Percentiles rank a stretch among this genome's conserved stretches.
These are phyloP conservation scores for Leucaena leucocephala DNA, from an alignment of 306 rosid genomes.

Conservation along the genomic window DNA sequence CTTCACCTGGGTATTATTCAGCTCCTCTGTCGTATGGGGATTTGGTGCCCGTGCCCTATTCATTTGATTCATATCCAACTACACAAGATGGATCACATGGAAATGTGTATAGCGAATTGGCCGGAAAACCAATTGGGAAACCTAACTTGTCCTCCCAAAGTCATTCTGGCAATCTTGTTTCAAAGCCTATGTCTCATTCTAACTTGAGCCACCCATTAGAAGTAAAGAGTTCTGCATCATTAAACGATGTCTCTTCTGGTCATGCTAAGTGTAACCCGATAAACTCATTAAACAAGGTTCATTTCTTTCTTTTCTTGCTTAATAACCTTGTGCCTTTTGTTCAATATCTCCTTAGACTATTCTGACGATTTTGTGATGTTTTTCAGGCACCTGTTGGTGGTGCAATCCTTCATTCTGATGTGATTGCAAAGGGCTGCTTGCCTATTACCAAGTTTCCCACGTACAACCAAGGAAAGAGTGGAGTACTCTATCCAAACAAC, in stretches of 20 bases:
- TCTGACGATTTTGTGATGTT: conserved; percentile 35
- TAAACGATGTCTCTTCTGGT: conserved; percentile 54
- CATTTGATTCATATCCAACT: conserved; percentile 55
- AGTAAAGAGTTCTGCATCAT: conserved; percentile 38
- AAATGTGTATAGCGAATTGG: conserved; percentile 44
- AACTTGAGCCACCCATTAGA: conserved; percentile 38
- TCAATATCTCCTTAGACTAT: conserved; percentile 26
- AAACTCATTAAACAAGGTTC: conserved; percentile 66
- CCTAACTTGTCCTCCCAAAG: conserved; percentile 51
- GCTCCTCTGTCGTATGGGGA: conserved; percentile 58
- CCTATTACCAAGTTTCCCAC: conserved; percentile 53
- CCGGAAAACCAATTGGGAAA: conserved; percentile 50
- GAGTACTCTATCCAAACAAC: conserved; percentile 55
- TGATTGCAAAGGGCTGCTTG: conserved; percentile 46
- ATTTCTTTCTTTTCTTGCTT: not conserved
- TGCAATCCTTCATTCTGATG: conserved; percentile 56
- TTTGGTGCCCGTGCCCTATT: conserved; percentile 49
- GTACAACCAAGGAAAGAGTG: conserved; percentile 65
- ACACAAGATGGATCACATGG: conserved; percentile 52
- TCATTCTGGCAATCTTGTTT: conserved; percentile 37
- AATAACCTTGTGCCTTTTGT: not conserved
- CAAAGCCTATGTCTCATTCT: conserved; percentile 46
- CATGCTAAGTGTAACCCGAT: conserved; percentile 51
- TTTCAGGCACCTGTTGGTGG: conserved; percentile 52
- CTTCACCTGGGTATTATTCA: conserved; percentile 57